Evolutionary conservation across 73 alveolate genomes (phyloP), one percentile per base, ranked within the genome.

Genomic region (Paramecium sonneborni): DNA sequence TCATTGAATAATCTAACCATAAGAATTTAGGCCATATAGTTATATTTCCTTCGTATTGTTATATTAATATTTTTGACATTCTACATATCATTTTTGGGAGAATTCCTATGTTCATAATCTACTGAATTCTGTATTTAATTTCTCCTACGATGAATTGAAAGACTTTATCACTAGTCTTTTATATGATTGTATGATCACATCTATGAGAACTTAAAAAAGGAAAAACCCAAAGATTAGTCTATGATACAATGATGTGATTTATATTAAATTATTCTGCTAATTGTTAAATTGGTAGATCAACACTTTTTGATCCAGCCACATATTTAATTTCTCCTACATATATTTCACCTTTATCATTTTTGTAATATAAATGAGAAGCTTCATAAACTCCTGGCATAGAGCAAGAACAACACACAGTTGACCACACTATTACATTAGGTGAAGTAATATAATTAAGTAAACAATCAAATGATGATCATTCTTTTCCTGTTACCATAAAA

Each of bases 391-490:
- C 48, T 4, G 98, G 98, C 9, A 95, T 69, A 6, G 97, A 95
- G 15, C 95, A 82, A 9, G 95, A 85, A 56, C 97, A 96, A 3
- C 89, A 57, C 5, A 86, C 97, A 38, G 98, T 97, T 34, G 96
- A 76, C 96, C 95, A 92, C 2, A 95, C 92, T 6, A 95, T 85
- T 14, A 94, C 97, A 93, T 92, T 89, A 37, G 98, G 98, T 10
- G 98, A 43, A 18, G 96, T 95, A 21, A 95, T 87, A 92, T 95
- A 95, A 52, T 95, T 95, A 8, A 95, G 89, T 5, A 95, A 95
- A 46, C 95, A 92, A 39, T 93, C 85, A 38, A 85, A 94, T 41
- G 94, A 94, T 24, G 52, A 69, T 12, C 92, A 85, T 18, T 72
- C 76, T 18, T 55, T 44, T 56, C 93, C 95, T 8, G 98, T 88